Evolutionary conservation across 2,329 filamentous ascomycete species (phyloP), one percentile per base, ranked within the genome.

Genomic region (Fusarium sp.): DNA sequence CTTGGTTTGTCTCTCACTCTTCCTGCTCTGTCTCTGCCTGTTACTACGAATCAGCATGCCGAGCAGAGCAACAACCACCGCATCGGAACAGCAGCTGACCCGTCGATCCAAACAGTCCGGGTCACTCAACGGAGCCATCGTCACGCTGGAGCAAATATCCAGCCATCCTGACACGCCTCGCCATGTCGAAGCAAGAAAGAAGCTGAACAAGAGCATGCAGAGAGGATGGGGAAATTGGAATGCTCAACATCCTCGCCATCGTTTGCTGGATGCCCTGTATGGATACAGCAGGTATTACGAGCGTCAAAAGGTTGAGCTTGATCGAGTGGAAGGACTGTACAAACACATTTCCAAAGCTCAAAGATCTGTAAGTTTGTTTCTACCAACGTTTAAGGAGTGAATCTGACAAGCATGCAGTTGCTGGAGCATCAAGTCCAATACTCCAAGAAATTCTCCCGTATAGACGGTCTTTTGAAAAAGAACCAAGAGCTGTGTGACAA

Each of bases 401-500:
- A 11, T 47, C 48, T 58, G 15, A 46, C 37, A 10, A 11, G 19
- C 1, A 4, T 5, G 2, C 39, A 84, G 81, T 24, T 85, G 3
- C 82, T 90, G 3, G 86, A 89, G 64, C 83, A 84, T n/a, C 77
- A 83, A 3, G 74, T 89, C 40, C 80, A 86, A 46, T 90, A 88
- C 69, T 83, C 84, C 3, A 83, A 86, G 59, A 87, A 86, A 65
- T 81, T 87, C 19, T 74, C 79, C 15, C 75, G 76, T 1, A 75
- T 82, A 11, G 81, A 84, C 13, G 60, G 78, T 22, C 76, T 84
- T 7, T 76, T 87, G 15, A 73, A 73, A 3, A 63, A 73, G 7
- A 87, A 88, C 66, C 80, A 82, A 11, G 60, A 74, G 1, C 62
- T 87, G 4, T 85, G 83, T 33, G 74, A 81, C 32, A 75, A 74